Evolutionary conservation across 2,329 filamentous ascomycete genomes (phyloP).

Genomic region (Aspergillus spinulosporus): DNA sequence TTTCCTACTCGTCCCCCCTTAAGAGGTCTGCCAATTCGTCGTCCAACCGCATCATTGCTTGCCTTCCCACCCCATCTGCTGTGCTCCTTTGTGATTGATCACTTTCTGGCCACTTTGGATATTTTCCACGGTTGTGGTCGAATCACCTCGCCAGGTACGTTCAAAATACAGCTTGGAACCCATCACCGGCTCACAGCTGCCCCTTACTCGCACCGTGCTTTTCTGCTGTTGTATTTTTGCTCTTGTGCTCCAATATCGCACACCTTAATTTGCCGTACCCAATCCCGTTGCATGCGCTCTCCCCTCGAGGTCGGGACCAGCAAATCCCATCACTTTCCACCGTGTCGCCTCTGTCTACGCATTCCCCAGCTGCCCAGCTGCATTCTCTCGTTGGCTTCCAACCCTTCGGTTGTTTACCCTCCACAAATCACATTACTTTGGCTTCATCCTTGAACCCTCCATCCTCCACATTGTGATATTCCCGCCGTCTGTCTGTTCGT

Average conservation of each 20-base stretch:
- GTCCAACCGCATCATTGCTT: conserved; percentile 25
- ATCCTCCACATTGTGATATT: conserved; percentile 10
- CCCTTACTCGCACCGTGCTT: conserved; percentile 16
- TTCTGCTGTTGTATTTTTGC: conserved; percentile 8
- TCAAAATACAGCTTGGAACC: background rate
- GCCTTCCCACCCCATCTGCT: conserved; percentile 21
- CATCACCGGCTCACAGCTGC: background rate
- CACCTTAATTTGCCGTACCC: conserved; percentile 19
- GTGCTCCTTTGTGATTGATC: conserved; percentile 22
- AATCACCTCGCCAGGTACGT: conserved; percentile 30
- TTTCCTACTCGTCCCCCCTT: conserved; percentile 25
- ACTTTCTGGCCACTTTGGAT: conserved; percentile 15
- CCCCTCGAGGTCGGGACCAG: conserved; percentile 9
- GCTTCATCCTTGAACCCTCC: conserved; percentile 11
- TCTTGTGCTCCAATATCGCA: conserved; percentile 18
- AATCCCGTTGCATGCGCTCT: conserved; percentile 22
- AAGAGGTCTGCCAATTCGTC: conserved; percentile 22
- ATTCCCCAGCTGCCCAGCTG: conserved; percentile 14
- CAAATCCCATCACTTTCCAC: conserved; percentile 19
- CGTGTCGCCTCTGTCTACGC: conserved; percentile 10
- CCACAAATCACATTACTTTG: conserved; percentile 23
- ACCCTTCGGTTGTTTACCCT: conserved; percentile 14
- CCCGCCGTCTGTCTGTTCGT: conserved; percentile 11
- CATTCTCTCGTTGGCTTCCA: conserved; percentile 21
- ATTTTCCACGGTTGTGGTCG: conserved; percentile 22